Evolutionary conservation across 192 early-diverging fungal species (phyloP).

Genomic region (Coemansia brasiliensis): DNA sequence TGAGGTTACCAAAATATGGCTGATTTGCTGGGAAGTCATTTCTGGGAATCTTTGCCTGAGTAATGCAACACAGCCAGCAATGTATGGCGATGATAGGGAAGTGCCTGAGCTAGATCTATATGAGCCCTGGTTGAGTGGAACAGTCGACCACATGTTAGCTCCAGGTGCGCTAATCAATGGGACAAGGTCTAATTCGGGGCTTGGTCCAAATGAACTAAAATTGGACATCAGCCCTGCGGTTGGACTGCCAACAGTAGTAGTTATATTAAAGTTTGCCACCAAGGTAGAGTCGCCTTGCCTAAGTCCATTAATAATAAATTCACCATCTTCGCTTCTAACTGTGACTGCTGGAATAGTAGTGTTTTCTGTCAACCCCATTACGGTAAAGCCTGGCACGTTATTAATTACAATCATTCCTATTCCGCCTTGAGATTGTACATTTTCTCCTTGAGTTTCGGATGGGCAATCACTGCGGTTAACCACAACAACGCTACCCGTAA

Average conservation of each 20-base stretch:
- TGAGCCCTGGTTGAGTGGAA: slow-evolving; percentile 44
- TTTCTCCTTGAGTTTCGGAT: slow-evolving; percentile 46
- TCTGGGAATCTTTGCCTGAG: slow-evolving; percentile 55
- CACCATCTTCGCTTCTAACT: slow-evolving; percentile 46
- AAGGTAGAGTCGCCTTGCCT: not conserved
- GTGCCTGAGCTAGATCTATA: slow-evolving; percentile 64
- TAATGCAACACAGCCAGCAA: slow-evolving; percentile 67
- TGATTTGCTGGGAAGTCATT: slow-evolving; percentile 7
- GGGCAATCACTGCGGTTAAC: slow-evolving; percentile 55
- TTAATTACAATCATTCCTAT: slow-evolving; percentile 57
- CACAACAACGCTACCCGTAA: slow-evolving; percentile 49
- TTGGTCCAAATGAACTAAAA: slow-evolving; percentile 69
- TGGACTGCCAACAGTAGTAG: slow-evolving; percentile 10
- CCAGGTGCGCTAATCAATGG: slow-evolving; percentile 67
- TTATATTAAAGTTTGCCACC: slow-evolving; percentile 23
- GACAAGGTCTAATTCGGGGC: slow-evolving; percentile 60
- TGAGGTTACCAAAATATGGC: slow-evolving; percentile 9
- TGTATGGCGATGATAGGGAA: slow-evolving; percentile 79
- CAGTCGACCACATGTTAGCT: slow-evolving; percentile 67
- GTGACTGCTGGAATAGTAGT: slow-evolving; percentile 53
- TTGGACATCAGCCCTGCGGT: slow-evolving; percentile 17
- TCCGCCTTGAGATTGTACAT: slow-evolving; percentile 55
- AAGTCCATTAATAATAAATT: slow-evolving; percentile 22
- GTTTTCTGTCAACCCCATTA: slow-evolving; percentile 14
- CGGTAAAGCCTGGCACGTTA: slow-evolving; percentile 33